Base-by-base conservation (phyloP, 345 rosid genomes). In the Streptanthus diversifolius region DNA sequence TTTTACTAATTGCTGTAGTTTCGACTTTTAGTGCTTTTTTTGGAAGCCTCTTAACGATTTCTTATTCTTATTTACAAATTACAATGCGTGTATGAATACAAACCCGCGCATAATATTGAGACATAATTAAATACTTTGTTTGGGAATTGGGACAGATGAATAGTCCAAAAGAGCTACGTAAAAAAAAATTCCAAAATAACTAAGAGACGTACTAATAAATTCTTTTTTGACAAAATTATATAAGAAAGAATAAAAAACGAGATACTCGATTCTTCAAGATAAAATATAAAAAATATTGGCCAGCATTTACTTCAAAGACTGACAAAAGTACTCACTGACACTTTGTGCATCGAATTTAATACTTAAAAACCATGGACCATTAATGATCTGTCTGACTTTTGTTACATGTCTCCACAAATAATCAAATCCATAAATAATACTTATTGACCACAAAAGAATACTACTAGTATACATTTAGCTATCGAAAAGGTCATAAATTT, bases 301-400 rank as follows among this genome's bases (percentile, higher is more conserved):
- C 1, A 10, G 67, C 72, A 76, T 76, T 76, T 55, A 70, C 19
- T 56, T 70, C 67, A 56, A 56, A 56, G 80, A 70, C 76, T 70
- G 80, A 70, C 80, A 76, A 76, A 76, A 70, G 75, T 63, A 63
- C 66, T 69, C 71, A 21, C 60, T 76, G 75, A 70, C 80, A 76
- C 76, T 35, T 63, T 64, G 72, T 64, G 47, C 57, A 3, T 63
- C 43, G 56, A 47, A 70, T 70, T 69, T 63, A 70, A 76, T 70
- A 54, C 21, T 47, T 22, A 10, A 44, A 25, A 76, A 69, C 75
- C 71, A 69, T 63, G 54, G 75, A 70, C 75, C 75, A 76, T 70
- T 70, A 70, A 76, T 70, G 75, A 57, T 54, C 66, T 76, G 70
- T 62, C 75, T 10, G 74, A 68, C 54, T 25, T 69, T 75, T 32